phyloP scores from a whole-genome alignment of 371 early-diverging fungal genomes.

The Rhizopus delemar region DNA sequence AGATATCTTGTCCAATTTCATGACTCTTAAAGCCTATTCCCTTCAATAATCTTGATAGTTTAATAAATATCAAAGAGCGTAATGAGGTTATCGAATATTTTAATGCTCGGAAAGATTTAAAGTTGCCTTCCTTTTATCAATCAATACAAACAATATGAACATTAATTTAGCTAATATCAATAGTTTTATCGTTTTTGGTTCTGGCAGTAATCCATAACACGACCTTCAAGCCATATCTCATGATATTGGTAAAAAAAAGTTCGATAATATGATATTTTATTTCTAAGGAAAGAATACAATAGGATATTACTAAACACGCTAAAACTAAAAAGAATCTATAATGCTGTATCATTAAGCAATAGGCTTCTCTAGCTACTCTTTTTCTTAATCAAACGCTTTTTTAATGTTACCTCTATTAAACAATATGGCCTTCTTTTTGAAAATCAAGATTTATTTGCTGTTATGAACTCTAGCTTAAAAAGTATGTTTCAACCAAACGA shows the following conservation, averaged over 20 bases:
- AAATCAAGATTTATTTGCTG: slow-evolving; percentile 87
- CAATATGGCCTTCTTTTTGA: slow-evolving; percentile 53
- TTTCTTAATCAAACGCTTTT: slow-evolving; percentile 57
- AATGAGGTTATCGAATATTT: slow-evolving; percentile 97
- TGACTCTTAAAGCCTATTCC: slow-evolving; percentile 78
- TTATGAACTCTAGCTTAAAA: slow-evolving; percentile 96
- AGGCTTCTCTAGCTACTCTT: slow-evolving; percentile 89
- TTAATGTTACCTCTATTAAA: slow-evolving; percentile 46
- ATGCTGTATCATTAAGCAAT: slow-evolving; percentile 97
- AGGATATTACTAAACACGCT: slow-evolving; percentile 96
- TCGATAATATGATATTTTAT: slow-evolving; percentile 98
- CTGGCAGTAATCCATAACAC: slow-evolving; percentile 99
- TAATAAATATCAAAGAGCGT: slow-evolving; percentile 87
- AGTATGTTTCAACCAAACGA: slow-evolving; percentile 89
- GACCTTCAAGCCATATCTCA: slow-evolving; percentile 99
- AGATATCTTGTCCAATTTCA: slow-evolving; percentile 93
- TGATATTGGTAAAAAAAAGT: slow-evolving; percentile 98
- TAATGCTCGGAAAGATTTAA: slow-evolving; percentile 94
- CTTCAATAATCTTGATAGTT: slow-evolving; percentile 97
- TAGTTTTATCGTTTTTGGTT: slow-evolving; percentile 98
- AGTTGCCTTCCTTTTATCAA: slow-evolving; percentile 97
- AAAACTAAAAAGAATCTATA: slow-evolving; percentile 98
- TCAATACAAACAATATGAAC: slow-evolving; percentile 98
- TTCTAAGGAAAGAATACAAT: slow-evolving; percentile 97
- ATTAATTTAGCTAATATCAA: slow-evolving; percentile 98